Evolutionary conservation across 805 yeast species (phyloP), one percentile per base, ranked within the genome.

Genomic region (Candida endomychidarum): DNA sequence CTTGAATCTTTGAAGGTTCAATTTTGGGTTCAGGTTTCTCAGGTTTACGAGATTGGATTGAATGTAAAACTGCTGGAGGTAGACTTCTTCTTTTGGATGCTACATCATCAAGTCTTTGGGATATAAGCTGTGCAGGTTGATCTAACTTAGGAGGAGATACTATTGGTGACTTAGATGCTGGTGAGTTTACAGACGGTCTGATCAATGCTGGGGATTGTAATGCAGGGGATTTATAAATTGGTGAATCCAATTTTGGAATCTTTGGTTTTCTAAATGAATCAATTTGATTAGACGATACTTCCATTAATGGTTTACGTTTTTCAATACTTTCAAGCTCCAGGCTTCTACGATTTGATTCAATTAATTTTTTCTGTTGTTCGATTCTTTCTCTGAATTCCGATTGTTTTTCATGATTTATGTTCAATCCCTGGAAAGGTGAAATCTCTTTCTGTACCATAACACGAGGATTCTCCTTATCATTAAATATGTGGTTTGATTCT

Each of bases 241-340:
- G 26, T n/a, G 44, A n/a, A 27, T 19, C 20, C 10, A 41, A 16
- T 36, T 50, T 53, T 4, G 65, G 66, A 5, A 50, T 17, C 38
- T 53, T 59, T 0, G 72, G 72, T 39, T 63, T 67, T 25, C 69
- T 51, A 43, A 66, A 65, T n/a, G 43, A 50, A 30, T 56, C 61
- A 7, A 41, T 32, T 26, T 26, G 35, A 18, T 23, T 21, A 15
- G 42, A 26, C n/a, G 56, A 46, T 10, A 58, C 42, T 33, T 46
- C 46, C 26, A 32, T 38, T 30, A 57, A 45, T 6, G 63, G 63
- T 25, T 43, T 40, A 24, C 37, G 37, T 32, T 32, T 32, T 23
- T 34, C 37, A 4, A 18, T 21, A 16, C 16, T 24, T 8, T 34
- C 37, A 17, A 16, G 21, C 12, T 24, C 29, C 22, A 15, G 21